phyloP scores from a whole-genome alignment of 192 early-diverging fungal genomes.

The Mortierella claussenii region DNA sequence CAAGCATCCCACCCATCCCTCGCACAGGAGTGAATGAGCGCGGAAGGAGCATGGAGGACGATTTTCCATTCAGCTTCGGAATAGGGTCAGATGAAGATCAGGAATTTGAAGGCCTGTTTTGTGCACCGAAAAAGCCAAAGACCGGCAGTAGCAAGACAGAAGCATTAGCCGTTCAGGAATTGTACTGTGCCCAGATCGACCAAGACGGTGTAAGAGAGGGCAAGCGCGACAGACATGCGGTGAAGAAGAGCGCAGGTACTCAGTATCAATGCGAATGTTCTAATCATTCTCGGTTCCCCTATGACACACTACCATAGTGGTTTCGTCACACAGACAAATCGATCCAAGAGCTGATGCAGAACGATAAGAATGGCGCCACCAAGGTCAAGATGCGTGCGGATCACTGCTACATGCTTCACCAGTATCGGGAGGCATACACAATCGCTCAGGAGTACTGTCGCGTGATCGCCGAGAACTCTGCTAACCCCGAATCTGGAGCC shows the following conservation, averaged over 20 bases:
- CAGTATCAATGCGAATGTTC: neutral
- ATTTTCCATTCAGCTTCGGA: constrained; percentile 49
- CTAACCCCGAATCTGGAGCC: neutral
- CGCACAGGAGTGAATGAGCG: no score
- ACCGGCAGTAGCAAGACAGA: neutral
- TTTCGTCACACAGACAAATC: constrained; percentile 27
- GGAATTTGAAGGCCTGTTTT: constrained; percentile 26
- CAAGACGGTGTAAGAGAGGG: constrained; percentile 23
- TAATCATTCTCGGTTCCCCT: neutral
- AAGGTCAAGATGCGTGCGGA: constrained; percentile 48
- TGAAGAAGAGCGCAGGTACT: neutral
- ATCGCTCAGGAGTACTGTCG: constrained; percentile 30
- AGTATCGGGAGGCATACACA: constrained; percentile 37
- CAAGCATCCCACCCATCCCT: no score
- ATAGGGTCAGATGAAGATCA: constrained; percentile 26
- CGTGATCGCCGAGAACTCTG: constrained; percentile 6
- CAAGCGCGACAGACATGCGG: neutral
- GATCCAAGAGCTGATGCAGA: constrained; percentile 18
- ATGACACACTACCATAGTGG: constrained; percentile 13
- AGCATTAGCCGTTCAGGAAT: constrained; percentile 15
- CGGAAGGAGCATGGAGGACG: constrained; percentile 19
- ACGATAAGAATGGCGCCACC: constrained; percentile 43
- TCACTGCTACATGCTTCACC: constrained; percentile 43
- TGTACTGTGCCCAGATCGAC: constrained; percentile 36
- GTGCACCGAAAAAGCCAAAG: constrained; percentile 24